Conservation (phyloP, 129 eudicot species). For the Lonicera japonica region DNA sequence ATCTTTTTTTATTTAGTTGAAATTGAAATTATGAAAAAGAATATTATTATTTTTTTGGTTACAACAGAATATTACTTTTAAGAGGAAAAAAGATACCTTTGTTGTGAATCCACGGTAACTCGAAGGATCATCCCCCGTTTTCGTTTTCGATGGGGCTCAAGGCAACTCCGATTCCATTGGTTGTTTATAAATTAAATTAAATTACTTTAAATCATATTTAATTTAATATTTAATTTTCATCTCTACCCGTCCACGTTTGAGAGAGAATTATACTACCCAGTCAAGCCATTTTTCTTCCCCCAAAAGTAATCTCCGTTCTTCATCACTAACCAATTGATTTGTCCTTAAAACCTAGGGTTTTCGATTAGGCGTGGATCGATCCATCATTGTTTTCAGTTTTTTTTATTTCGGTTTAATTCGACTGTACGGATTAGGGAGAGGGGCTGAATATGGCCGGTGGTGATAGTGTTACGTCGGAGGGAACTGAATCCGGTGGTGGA, state of each 20-base stretch:
- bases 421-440: conserved; percentile 5
- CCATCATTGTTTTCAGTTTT: not conserved
- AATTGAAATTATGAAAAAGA: too few relatives aligned
- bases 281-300: not conserved
- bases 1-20: too few relatives aligned
- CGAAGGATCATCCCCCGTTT: not conserved
- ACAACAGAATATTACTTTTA: not conserved
- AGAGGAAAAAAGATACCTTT: not conserved
- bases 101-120: not conserved
- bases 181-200: too few relatives aligned
- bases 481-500: conserved; percentile 23
- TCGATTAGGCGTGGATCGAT: conserved; percentile 16
- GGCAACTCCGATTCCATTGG: conserved; percentile 3
- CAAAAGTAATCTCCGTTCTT: not conserved
- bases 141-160: not conserved
- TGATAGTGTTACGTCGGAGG: conserved; percentile 19
- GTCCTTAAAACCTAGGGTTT: conserved; percentile 2
- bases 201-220: too few relatives aligned
- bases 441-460: conserved; percentile 30
- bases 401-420: too few relatives aligned
- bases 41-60: too few relatives aligned
- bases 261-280: too few relatives aligned
- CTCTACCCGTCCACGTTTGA: too few relatives aligned
- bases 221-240: too few relatives aligned
- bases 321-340: conserved; percentile 1